A percentile compares a stretch with the other conserved stretches of the same genome.
Conservation (phyloP, 148 eudicot genomes). For the Persicaria maculosa region DNA sequence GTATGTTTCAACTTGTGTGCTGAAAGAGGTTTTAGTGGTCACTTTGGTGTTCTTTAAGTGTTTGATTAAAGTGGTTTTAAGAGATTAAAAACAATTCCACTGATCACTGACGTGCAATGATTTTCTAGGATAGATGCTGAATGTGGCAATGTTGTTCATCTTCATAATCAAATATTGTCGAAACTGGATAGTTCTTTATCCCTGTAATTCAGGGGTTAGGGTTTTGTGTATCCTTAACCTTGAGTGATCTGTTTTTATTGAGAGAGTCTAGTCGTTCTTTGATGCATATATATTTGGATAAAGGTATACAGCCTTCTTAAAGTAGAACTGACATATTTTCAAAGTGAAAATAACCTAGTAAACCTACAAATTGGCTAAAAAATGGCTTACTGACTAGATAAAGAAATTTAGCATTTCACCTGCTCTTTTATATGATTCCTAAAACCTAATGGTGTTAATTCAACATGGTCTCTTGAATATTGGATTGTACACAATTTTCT, state of each 20-base stretch:
- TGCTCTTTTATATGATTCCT: background rate
- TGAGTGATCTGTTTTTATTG: background rate
- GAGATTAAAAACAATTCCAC: background rate
- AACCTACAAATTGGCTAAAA: background rate
- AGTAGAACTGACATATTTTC: background rate
- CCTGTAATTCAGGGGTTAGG: background rate
- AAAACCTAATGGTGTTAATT: background rate
- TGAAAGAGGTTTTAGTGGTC: background rate
- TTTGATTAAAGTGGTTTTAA: background rate
- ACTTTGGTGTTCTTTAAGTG: background rate
- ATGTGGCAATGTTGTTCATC: background rate
- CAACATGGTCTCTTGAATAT: background rate
- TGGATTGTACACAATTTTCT: background rate
- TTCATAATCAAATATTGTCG: background rate
- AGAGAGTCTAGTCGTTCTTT: background rate
- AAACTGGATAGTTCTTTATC: background rate
- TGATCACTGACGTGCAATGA: no score
- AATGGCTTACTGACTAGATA: background rate
- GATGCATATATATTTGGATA: background rate
- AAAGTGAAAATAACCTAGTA: background rate
- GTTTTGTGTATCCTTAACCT: background rate
- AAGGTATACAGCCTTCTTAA: constrained; percentile 2
- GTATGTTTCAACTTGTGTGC: constrained; percentile 18
- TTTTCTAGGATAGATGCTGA: no score
- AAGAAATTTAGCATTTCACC: background rate